Conservation (phyloP, 441 rosid genomes). For the Populus hybrid region DNA sequence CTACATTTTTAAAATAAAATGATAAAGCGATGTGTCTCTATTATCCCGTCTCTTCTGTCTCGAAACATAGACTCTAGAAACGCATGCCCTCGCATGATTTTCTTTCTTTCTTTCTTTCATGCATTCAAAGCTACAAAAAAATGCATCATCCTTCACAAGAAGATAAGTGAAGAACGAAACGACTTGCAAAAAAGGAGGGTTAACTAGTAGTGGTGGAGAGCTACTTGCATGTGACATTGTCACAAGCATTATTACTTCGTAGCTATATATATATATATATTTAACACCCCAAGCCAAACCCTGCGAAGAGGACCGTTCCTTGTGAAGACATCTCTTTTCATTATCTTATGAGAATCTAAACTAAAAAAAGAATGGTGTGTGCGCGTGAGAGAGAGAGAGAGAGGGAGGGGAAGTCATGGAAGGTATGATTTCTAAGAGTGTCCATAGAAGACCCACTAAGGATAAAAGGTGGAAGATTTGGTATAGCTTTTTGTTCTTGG, state of each 20-base stretch:
- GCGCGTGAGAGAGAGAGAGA: neutral
- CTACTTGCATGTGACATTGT: slow-evolving; percentile 31
- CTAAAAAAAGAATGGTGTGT: slow-evolving; percentile 1
- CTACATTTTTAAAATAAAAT: too few species aligned
- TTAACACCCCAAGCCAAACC: neutral
- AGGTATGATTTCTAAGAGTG: slow-evolving; percentile 7
- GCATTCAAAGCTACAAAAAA: neutral
- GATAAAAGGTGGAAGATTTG: slow-evolving; percentile 12
- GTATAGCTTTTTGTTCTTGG: neutral
- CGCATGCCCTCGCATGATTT: neutral
- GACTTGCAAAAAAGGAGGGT: neutral
- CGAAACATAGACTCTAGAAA: too few species aligned
- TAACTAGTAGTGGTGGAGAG: slow-evolving; percentile 14
- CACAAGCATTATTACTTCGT: slow-evolving; percentile 25
- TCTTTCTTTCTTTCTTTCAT: neutral
- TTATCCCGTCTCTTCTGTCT: too few species aligned
- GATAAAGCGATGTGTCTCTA: too few species aligned
- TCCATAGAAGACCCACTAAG: neutral
- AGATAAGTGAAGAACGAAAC: neutral
- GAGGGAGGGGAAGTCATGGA: neutral
- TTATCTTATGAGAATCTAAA: slow-evolving; percentile 22
- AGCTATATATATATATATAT: neutral
- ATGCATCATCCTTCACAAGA: neutral
- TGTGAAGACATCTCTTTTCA: slow-evolving; percentile 20
- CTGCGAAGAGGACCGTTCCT: slow-evolving; percentile 20